Percentiles rank a stretch among this genome's conserved stretches.
These are phyloP conservation scores for Trifolium fragiferum DNA, from an alignment of 306 rosid species.

Conservation along the genomic window DNA sequence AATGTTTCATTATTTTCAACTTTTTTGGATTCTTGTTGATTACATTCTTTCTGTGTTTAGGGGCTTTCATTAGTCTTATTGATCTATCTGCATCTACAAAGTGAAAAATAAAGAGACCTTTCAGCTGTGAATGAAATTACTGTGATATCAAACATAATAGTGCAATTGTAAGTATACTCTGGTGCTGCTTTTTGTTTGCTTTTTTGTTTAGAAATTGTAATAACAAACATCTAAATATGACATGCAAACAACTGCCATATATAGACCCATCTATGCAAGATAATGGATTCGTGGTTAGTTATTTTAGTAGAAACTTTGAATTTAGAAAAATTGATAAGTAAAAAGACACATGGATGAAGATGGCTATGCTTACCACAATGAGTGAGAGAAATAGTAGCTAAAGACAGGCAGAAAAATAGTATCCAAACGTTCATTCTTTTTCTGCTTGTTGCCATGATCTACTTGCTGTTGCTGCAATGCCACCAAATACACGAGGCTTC, in stretches of 20 bases:
- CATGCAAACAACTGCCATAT: constrained; percentile 18
- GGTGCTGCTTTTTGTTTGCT: constrained; percentile 18
- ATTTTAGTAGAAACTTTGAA: background rate
- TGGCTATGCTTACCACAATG: constrained; percentile 64
- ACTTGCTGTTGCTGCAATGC: constrained; percentile 32
- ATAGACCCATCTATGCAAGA: constrained; percentile 26
- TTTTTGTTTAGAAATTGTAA: too few relatives aligned
- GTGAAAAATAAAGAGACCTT: constrained; percentile 17
- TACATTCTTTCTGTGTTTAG: constrained; percentile 49
- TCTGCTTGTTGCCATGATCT: constrained; percentile 56
- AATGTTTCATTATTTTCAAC: constrained; percentile 54
- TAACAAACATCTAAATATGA: constrained; percentile 1
- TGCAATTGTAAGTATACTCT: background rate
- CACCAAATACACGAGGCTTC: constrained; percentile 23
- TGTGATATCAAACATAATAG: background rate
- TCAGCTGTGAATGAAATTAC: constrained; percentile 10
- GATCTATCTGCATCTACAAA: constrained; percentile 66
- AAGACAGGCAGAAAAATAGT: constrained; percentile 50
- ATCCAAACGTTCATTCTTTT: constrained; percentile 44
- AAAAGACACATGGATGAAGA: background rate
- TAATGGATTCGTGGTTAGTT: constrained; percentile 31
- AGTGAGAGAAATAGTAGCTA: constrained; percentile 55
- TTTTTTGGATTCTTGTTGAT: constrained; percentile 52
- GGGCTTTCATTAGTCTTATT: constrained; percentile 45
- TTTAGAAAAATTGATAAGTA: background rate